A percentile compares a stretch with the other conserved stretches of the same genome.
Conservation (phyloP, 345 rosid genomes). For the Gossypium thurberi region DNA sequence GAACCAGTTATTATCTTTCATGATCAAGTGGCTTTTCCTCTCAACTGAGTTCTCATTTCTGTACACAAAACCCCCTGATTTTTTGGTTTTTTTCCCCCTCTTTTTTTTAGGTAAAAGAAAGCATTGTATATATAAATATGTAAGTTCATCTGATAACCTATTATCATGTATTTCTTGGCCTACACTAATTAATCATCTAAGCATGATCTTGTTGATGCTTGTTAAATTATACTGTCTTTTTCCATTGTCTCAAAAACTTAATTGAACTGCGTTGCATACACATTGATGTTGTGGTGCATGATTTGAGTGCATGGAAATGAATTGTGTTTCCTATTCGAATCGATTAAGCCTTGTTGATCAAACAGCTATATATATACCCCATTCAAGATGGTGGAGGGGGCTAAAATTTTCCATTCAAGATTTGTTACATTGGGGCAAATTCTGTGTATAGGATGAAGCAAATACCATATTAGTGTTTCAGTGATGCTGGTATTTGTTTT, state of each 20-base stretch:
- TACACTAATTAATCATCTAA: neutral
- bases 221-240: neutral
- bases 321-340: neutral
- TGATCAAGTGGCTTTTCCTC: constrained; percentile 16
- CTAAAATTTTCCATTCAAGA: too few species aligned
- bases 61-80: neutral
- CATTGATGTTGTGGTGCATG: neutral
- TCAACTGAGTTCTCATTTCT: constrained; percentile 12
- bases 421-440: neutral
- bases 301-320: neutral
- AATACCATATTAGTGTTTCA: too few species aligned
- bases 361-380: neutral
- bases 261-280: neutral
- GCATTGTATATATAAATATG: constrained; percentile 33
- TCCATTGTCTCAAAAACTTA: neutral
- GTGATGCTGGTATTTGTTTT: too few species aligned
- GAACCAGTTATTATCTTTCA: constrained; percentile 22
- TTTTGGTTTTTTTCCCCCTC: too few species aligned
- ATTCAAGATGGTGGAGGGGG: too few species aligned
- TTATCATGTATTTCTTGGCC: constrained; percentile 10
- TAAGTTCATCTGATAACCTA: constrained; percentile 21
- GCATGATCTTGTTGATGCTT: constrained; percentile 12
- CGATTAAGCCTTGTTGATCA: neutral
- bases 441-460: neutral
- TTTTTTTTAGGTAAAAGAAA: constrained; percentile 25